phyloP scores from a whole-genome alignment of 208 protist genomes.

The Crithidia mellificae region DNA sequence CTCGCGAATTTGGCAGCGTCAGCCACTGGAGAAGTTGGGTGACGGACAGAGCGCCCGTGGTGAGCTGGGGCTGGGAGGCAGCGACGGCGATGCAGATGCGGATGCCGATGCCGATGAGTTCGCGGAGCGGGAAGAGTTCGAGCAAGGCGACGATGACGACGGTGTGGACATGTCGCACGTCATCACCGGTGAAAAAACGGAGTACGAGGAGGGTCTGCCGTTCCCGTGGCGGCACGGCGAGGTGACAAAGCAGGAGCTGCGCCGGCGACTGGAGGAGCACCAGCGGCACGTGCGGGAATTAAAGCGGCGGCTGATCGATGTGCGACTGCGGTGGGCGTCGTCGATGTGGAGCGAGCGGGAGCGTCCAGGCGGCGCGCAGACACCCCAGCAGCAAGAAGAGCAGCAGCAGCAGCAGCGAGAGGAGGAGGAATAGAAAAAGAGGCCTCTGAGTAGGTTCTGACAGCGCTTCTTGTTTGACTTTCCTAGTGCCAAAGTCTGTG shows the following conservation, averaged over 20 bases:
- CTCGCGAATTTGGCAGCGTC: neutral
- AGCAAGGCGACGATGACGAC: conserved; percentile 14
- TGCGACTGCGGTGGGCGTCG: conserved; percentile 16
- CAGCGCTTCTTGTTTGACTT: neutral
- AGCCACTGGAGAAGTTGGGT: neutral
- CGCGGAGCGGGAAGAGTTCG: conserved; percentile 1
- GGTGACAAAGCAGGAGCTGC: conserved; percentile 15
- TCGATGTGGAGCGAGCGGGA: conserved; percentile 19
- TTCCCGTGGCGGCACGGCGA: conserved; percentile 21
- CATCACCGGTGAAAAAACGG: conserved; percentile 12
- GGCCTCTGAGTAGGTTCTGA: neutral
- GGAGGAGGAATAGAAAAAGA: neutral
- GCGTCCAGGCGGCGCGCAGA: neutral
- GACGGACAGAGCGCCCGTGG: no score
- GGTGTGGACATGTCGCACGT: conserved; percentile 14
- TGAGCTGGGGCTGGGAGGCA: no score
- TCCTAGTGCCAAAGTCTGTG: no score
- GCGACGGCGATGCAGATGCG: neutral
- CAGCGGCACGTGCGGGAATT: conserved; percentile 19
- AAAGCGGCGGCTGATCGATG: conserved; percentile 20
- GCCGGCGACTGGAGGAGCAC: conserved; percentile 19
- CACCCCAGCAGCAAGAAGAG: conserved; percentile 3
- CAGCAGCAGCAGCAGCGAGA: neutral
- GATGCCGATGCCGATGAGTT: neutral
- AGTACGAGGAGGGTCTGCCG: conserved; percentile 18